These are phyloP conservation scores for Dalbergia oliveri DNA, from an alignment of 306 rosid genomes.

Conservation along the genomic window DNA sequence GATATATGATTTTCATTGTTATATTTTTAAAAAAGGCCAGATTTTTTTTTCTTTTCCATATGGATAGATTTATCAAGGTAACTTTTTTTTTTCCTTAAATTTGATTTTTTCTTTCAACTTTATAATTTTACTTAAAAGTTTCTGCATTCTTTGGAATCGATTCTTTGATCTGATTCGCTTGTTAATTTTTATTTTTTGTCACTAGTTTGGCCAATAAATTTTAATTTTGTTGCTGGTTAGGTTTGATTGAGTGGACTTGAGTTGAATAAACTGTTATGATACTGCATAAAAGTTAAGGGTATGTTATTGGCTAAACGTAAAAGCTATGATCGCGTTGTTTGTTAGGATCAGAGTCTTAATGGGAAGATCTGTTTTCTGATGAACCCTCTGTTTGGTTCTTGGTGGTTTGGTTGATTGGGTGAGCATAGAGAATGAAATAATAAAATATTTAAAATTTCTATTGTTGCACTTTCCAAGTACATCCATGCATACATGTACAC, in stretches of 20 bases:
- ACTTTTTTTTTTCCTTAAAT: background rate
- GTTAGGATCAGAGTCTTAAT: constrained; percentile 10
- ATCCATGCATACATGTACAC: background rate
- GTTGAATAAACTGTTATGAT: constrained; percentile 31
- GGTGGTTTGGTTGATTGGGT: background rate
- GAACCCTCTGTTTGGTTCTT: constrained; percentile 20
- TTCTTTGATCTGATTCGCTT: constrained; percentile 29
- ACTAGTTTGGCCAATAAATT: constrained; percentile 38
- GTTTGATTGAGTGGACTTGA: constrained; percentile 15
- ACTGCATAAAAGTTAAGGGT: background rate
- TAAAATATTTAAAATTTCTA: too few species aligned
- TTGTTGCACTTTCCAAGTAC: background rate
- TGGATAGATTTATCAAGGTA: constrained; percentile 16
- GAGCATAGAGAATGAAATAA: too few species aligned
- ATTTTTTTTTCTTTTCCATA: background rate
- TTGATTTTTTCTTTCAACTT: background rate
- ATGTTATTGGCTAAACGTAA: background rate
- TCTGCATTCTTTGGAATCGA: constrained; percentile 13
- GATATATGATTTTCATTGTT: constrained; percentile 22
- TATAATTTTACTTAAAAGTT: constrained; percentile 23
- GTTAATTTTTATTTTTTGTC: background rate
- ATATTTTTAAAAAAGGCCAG: background rate
- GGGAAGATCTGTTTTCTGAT: constrained; percentile 31
- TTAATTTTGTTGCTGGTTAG: constrained; percentile 34
- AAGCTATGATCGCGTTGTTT: constrained; percentile 15